A percentile compares a stretch with the other conserved stretches of the same genome.
These are phyloP conservation scores for Chaetomium globosum DNA, from an alignment of 2,329 filamentous ascomycete species.

Conservation along the genomic window DNA sequence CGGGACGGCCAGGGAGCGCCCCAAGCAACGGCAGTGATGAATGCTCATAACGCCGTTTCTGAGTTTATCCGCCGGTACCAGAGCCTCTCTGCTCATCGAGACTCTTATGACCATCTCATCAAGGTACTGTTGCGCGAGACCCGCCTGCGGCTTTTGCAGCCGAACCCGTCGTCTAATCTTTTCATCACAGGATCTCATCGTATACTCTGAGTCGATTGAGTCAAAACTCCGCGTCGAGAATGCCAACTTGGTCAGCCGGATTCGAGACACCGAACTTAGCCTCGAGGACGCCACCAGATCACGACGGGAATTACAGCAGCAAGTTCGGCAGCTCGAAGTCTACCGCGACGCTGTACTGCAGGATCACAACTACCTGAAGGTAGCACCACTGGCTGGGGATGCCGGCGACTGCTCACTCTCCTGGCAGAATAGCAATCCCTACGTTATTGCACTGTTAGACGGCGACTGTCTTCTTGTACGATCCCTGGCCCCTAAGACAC, in stretches of 20 bases:
- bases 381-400: neutral
- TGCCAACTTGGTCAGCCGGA: conserved; percentile 44
- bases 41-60: conserved; percentile 39
- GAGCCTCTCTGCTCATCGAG: conserved; percentile 47
- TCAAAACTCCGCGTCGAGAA: conserved; percentile 50
- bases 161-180: neutral
- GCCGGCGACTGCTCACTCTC: neutral
- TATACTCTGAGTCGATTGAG: conserved; percentile 52
- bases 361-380: conserved; percentile 49
- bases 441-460: conserved; percentile 64
- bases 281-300: conserved; percentile 53
- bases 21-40: conserved; percentile 5
- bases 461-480: conserved; percentile 64
- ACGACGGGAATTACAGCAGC: conserved; percentile 55
- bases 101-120: conserved; percentile 50
- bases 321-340: conserved; percentile 47
- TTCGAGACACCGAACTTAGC: conserved; percentile 53
- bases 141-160: conserved; percentile 20
- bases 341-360: conserved; percentile 43
- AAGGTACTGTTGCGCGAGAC: conserved; percentile 43
- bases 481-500: conserved; percentile 16
- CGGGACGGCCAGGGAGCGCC: neutral
- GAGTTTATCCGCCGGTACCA: conserved; percentile 55
- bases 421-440: conserved; percentile 55
- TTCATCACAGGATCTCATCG: conserved; percentile 50